Percentiles rank a stretch among this genome's conserved stretches.
These are phyloP conservation scores for Candida boleticola DNA, from an alignment of 805 yeast species.

Conservation along the genomic window DNA sequence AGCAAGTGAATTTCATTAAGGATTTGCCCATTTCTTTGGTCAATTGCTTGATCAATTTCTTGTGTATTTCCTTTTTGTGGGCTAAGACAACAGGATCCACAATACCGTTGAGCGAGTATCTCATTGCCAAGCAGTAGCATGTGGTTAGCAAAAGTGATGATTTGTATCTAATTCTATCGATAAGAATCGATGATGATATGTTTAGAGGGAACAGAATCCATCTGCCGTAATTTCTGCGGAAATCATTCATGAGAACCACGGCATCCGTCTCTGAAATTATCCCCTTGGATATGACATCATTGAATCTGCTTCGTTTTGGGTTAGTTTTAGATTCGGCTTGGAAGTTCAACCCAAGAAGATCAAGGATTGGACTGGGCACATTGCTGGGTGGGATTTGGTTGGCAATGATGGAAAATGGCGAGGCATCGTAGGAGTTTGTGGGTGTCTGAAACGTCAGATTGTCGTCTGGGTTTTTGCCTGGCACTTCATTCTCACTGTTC, in stretches of 20 bases:
- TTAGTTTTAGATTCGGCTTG: slow-evolving; percentile 5
- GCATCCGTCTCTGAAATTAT: slow-evolving; percentile 50
- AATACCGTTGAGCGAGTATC: slow-evolving; percentile 40
- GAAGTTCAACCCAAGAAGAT: slow-evolving; percentile 20
- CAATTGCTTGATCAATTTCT: slow-evolving; percentile 44
- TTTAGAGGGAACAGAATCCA: slow-evolving; percentile 73
- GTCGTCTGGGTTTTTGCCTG: background rate
- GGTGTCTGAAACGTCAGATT: slow-evolving; percentile 32
- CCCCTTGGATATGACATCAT: slow-evolving; percentile 52
- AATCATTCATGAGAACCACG: slow-evolving; percentile 49
- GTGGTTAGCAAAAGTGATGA: slow-evolving; percentile 67
- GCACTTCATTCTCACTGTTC: slow-evolving; percentile 19
- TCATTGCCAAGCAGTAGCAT: slow-evolving; percentile 60
- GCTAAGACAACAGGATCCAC: slow-evolving; percentile 19
- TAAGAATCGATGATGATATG: slow-evolving; percentile 45
- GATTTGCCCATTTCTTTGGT: slow-evolving; percentile 48
- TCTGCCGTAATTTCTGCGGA: slow-evolving; percentile 66
- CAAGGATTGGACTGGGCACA: slow-evolving; percentile 36
- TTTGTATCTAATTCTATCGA: slow-evolving; percentile 45
- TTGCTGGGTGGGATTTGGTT: slow-evolving; percentile 25
- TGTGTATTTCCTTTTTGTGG: slow-evolving; percentile 34
- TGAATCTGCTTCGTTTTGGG: slow-evolving; percentile 13
- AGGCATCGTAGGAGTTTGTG: slow-evolving; percentile 32
- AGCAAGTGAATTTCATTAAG: slow-evolving; percentile 31
- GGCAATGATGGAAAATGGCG: slow-evolving; percentile 45